phyloP scores from a whole-genome alignment of 169 alveolate species.

The Besnoitia besnoiti region DNA sequence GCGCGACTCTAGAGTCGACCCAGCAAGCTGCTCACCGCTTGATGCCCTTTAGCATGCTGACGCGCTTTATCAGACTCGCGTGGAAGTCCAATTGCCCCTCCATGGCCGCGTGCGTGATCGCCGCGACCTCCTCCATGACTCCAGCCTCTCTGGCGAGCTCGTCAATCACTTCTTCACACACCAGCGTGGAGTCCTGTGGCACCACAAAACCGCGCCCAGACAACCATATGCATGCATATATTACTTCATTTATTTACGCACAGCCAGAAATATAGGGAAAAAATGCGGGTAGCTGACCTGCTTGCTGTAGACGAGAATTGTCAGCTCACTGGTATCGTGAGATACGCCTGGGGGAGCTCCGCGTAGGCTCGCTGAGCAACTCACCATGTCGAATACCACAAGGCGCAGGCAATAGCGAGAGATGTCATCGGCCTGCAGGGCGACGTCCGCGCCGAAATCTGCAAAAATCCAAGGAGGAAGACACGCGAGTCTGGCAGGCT shows the following conservation, averaged over 20 bases:
- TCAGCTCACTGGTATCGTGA: background rate
- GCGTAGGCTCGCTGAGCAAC: too few species aligned
- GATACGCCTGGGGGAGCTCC: too few species aligned
- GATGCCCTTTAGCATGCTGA: slow-evolving; percentile 38
- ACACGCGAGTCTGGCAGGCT: background rate
- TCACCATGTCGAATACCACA: slow-evolving; percentile 52
- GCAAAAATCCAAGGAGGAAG: background rate
- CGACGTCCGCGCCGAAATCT: slow-evolving; percentile 56
- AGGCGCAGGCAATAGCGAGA: slow-evolving; percentile 43
- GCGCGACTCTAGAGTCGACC: background rate
- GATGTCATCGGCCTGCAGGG: slow-evolving; percentile 51
- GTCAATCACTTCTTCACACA: slow-evolving; percentile 48
- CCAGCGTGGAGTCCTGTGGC: slow-evolving; percentile 45
- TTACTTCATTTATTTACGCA: background rate
- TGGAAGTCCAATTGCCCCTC: slow-evolving; percentile 35
- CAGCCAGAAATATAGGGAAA: background rate
- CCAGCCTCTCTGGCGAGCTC: slow-evolving; percentile 47
- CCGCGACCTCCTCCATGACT: slow-evolving; percentile 38
- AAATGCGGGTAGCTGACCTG: background rate
- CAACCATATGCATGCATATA: background rate
- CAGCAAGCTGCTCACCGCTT: slow-evolving; percentile 17
- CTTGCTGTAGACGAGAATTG: background rate
- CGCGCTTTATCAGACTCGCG: slow-evolving; percentile 27
- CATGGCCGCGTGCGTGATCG: slow-evolving; percentile 43
- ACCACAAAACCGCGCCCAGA: background rate